A percentile compares a stretch with the other conserved stretches of the same genome.
Conservation (phyloP, 352 stramenopile species). For the Phytophthora sp. region DNA sequence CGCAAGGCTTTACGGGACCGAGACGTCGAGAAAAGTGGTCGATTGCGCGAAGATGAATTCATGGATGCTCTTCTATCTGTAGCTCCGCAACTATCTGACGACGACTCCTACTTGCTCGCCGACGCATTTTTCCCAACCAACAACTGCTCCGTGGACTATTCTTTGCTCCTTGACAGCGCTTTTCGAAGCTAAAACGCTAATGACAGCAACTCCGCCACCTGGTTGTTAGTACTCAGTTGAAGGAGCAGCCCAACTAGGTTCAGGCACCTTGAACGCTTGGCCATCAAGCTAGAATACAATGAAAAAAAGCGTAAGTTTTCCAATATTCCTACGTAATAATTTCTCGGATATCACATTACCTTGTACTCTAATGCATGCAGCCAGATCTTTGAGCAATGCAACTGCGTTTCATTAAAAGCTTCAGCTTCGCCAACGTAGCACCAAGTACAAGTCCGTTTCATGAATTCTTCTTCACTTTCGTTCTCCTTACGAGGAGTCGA, state of each 20-base stretch:
- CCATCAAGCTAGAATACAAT: constrained; percentile 75
- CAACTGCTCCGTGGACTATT: constrained; percentile 75
- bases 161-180: constrained; percentile 64
- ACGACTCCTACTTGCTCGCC: constrained; percentile 77
- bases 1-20: constrained; percentile 67
- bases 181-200: constrained; percentile 52
- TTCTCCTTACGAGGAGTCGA: constrained; percentile 52
- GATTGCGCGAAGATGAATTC: constrained; percentile 74
- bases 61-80: constrained; percentile 73
- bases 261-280: constrained; percentile 60
- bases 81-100: constrained; percentile 64
- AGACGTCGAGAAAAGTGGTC: constrained; percentile 61
- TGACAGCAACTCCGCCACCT: neutral
- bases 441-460: constrained; percentile 80
- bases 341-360: constrained; percentile 52
- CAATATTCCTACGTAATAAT: no score
- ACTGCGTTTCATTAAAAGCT: constrained; percentile 84
- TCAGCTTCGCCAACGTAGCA: constrained; percentile 68
- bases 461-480: constrained; percentile 79
- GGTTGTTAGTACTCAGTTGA: constrained; percentile 48
- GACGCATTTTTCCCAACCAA: constrained; percentile 79
- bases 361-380: constrained; percentile 89
- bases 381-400: constrained; percentile 89
- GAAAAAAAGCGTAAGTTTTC: no score
- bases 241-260: constrained; percentile 64